A percentile compares a stretch with the other conserved stretches of the same genome.
Conservation (phyloP, 2,329 filamentous ascomycete species). For the Seiridium unicorne region DNA sequence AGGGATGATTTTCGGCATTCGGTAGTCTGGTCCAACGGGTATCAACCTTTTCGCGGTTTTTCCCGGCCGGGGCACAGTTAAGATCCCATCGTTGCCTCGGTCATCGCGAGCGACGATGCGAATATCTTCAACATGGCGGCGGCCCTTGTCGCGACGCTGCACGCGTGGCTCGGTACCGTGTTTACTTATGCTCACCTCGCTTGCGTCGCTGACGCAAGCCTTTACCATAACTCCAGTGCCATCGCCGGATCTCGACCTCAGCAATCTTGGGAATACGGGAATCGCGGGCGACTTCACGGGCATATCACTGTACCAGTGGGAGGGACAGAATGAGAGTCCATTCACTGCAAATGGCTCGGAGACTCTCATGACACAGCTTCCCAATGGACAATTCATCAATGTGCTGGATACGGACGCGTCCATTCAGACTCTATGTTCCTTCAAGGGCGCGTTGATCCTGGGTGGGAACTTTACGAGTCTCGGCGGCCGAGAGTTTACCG, state of each 20-base stretch:
- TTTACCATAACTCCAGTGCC: constrained; percentile 62
- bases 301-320: constrained; percentile 84
- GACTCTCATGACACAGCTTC: constrained; percentile 76
- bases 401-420: constrained; percentile 77
- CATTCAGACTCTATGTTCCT: constrained; percentile 86
- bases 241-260: constrained; percentile 73
- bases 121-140: constrained; percentile 36
- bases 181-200: constrained; percentile 38
- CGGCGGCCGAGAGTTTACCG: constrained; percentile 70
- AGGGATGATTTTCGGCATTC: constrained; percentile 5
- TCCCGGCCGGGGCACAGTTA: constrained; percentile 20
- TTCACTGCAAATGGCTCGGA: constrained; percentile 75
- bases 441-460: constrained; percentile 70
- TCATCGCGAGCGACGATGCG: constrained; percentile 41
- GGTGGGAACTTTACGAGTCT: constrained; percentile 96
- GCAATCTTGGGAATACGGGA: constrained; percentile 75
- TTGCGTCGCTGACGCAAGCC: constrained; percentile 45
- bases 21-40: background rate
- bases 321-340: constrained; percentile 71
- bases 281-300: constrained; percentile 88
- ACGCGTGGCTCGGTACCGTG: constrained; percentile 18
- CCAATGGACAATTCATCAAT: constrained; percentile 78
- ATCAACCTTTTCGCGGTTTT: constrained; percentile 7
- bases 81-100: constrained; percentile 18
- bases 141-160: constrained; percentile 36